Evolutionary conservation across 352 stramenopile species (phyloP), one percentile per base, ranked within the genome.

Genomic region (Phytophthora ohioensis): DNA sequence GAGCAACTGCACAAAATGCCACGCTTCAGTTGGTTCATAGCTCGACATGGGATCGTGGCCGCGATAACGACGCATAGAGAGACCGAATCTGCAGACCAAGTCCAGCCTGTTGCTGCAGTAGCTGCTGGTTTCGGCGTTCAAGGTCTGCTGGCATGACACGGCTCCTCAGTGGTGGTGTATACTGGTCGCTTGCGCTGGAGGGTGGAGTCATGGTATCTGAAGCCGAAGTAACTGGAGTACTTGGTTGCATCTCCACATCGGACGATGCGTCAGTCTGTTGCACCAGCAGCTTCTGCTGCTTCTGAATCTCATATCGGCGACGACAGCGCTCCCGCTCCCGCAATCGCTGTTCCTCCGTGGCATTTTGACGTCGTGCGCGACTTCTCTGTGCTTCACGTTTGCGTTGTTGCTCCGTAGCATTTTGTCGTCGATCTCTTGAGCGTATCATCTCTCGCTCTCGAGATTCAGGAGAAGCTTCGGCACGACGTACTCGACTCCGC

Each of bases 281-380:
- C 27, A 42, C 38, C 10, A 55, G n/a, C 1, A 64, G 48, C 15
- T 66, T 80, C 32, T 77, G 69, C 43, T 68, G 64, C 54, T 93
- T 93, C 60, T 86, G 85, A 6, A 64, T 36, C 39, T 93, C 84
- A 51, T 93, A 93, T 10, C 86, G 82, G 43, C 77, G 79, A 0
- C 82, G 81, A 57, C 84, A 93, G 6, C 86, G 86, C 51, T 93
- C 86, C 4, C 82, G 82, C 55, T 93, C 86, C 21, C 79, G 80
- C 3, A 78, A 5, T 34, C 80, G 79, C 45, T 93, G 86, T 13
- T 87, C 81, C 30, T 93, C 81, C 1, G 84, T 88, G 3, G 84
- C 82, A 51, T 87, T 88, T 30, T 88, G 69, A 2, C 86, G 79
- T 21, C 86, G 77, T 36, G 69, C 62, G 10, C 81, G 80, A 64